Percentiles rank a stretch among this genome's conserved stretches.
phyloP scores from a whole-genome alignment of 306 rosid species.

The Prunus padus region DNA sequence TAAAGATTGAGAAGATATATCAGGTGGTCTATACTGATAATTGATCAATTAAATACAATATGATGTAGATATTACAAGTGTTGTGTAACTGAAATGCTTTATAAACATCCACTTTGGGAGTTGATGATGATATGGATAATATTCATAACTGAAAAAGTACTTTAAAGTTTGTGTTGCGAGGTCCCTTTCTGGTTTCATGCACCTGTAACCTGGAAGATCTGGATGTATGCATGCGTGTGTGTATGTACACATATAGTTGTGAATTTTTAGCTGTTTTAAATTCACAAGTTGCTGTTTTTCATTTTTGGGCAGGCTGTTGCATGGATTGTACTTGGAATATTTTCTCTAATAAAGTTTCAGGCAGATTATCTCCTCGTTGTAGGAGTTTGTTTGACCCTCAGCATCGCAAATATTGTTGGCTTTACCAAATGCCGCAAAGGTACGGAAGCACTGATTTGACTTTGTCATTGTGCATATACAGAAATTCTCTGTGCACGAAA shows the following conservation, averaged over 20 bases:
- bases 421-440: constrained; percentile 98
- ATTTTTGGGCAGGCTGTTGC: constrained; percentile 55
- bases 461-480: background rate
- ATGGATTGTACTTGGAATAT: constrained; percentile 82
- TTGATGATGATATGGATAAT: background rate
- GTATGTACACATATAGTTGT: background rate
- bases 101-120: background rate
- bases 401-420: constrained; percentile 92
- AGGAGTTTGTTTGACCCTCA: constrained; percentile 95
- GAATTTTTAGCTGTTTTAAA: background rate
- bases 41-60: background rate
- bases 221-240: background rate
- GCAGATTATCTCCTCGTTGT: constrained; percentile 96
- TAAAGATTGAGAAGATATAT: background rate
- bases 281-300: constrained; percentile 12
- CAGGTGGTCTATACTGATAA: background rate
- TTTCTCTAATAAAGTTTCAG: constrained; percentile 92
- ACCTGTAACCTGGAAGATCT: background rate
- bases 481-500: too few species aligned
- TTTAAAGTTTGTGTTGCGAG: background rate
- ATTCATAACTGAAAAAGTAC: background rate
- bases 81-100: background rate
- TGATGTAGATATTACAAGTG: background rate
- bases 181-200: background rate
- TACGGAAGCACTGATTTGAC: constrained; percentile 28